These are phyloP conservation scores for Lophiotrema nucula DNA, from an alignment of 495 filamentous ascomycete species.

Conservation along the genomic window DNA sequence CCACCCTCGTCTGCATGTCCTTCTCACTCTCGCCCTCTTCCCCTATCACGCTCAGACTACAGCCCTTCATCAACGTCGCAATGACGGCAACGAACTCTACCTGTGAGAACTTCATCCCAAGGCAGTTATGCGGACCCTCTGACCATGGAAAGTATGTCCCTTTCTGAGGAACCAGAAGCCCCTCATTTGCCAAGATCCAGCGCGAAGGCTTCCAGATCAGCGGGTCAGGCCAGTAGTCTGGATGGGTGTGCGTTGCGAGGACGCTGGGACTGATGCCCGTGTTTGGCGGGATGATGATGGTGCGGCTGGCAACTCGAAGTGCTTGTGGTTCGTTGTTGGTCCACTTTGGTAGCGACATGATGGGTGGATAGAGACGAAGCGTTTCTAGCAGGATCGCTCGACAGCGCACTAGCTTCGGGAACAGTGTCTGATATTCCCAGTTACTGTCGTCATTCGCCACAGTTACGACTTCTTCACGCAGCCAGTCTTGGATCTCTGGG, in stretches of 20 bases:
- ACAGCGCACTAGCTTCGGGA: slow-evolving; percentile 9
- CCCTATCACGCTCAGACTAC: slow-evolving; percentile 34
- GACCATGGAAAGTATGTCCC: slow-evolving; percentile 17
- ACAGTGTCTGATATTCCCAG: slow-evolving; percentile 35
- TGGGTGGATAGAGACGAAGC: slow-evolving; percentile 47
- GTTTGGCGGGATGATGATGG: slow-evolving; percentile 39
- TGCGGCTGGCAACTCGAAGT: slow-evolving; percentile 32
- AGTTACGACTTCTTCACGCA: slow-evolving; percentile 44
- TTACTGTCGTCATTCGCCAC: slow-evolving; percentile 29
- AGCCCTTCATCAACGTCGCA: slow-evolving; percentile 42
- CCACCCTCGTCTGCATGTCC: slow-evolving; percentile 37
- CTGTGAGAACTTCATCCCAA: slow-evolving; percentile 17
- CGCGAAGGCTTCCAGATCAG: slow-evolving; percentile 39
- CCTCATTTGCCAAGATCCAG: slow-evolving; percentile 23
- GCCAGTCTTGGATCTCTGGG: slow-evolving; percentile 46
- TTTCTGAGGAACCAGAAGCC: background rate
- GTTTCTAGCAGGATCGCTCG: slow-evolving; percentile 38
- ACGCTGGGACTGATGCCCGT: slow-evolving; percentile 41
- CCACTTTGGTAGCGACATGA: slow-evolving; percentile 44
- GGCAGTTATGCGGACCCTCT: slow-evolving; percentile 17
- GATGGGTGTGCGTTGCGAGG: slow-evolving; percentile 44
- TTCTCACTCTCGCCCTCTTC: slow-evolving; percentile 36
- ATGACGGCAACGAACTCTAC: slow-evolving; percentile 25
- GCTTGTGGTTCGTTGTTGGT: slow-evolving; percentile 33
- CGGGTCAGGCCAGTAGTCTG: slow-evolving; percentile 49